Base-by-base conservation (phyloP, 1,284 basidiomycete species). In the Malassezia sp. region DNA sequence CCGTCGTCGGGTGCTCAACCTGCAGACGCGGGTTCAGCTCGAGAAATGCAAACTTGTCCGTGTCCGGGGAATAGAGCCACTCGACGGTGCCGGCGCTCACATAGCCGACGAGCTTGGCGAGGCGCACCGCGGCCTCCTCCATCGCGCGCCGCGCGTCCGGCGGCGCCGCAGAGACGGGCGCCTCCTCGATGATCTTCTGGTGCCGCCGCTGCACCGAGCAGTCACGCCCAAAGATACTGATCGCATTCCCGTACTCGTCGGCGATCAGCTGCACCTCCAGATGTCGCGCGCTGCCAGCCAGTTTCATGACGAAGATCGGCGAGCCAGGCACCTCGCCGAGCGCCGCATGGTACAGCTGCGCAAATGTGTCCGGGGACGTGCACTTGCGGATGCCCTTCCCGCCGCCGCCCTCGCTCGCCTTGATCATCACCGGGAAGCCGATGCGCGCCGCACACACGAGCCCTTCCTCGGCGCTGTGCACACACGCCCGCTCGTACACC, bases 111-210 rank as follows among this genome's bases (percentile, higher is more conserved):
- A 97, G 81, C 74, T 95, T 97, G 35, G 91, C 89, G 20, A 97
- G 78, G 65, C 93, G 82, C 35, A 99, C 93, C 28, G 93, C 93
- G 11, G 93, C 89, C 62, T 89, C 87, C 71, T 97, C 93, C 93
- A 97, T 97, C 72, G 89, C 76, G 79, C 90, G 35, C 83, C 83
- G 39, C 80, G 82, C 63, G 80, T 83, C 15, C 35, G 64, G 59
- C 28, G 60, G 57, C 31, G 93, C 93, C 57, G 97, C 96, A 17
- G 91, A 96, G 40, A 99, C 91, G 21, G 93, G 93, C 8, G 93
- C 93, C 73, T 99, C 93, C 74, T 99, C 93, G 52, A 99, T 99
- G 61, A 99, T 99, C 77, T 99, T 99, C 73, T 99, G 93, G 74
- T 99, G 93, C 57, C 93, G 85, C 63, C 93, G 85, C 74, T 99